Evolutionary conservation across 768 basidiomycete species (phyloP), one percentile per base, ranked within the genome.

Genomic region (Termitomyces sp.): DNA sequence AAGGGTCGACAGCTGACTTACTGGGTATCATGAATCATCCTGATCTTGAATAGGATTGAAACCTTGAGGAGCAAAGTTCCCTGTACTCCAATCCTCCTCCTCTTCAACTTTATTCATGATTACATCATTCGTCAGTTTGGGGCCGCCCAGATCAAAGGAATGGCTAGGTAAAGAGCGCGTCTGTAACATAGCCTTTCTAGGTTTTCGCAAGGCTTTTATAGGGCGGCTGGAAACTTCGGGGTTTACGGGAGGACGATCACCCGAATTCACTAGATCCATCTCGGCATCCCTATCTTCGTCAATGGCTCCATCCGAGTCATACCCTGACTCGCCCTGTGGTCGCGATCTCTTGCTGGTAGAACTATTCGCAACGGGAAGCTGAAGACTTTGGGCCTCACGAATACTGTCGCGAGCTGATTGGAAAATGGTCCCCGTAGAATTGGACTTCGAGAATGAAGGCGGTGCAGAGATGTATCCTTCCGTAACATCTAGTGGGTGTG

Each of bases 371-470:
- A 45, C 55, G 42, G 63, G 40, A 8, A 70, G 68, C 57, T 42
- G 45, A 39, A 60, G 45, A 38, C 59, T 50, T 57, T 75, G 79
- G 20, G 87, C 77, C 42, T 82, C 79, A 48, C 76, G 81, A 58
- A 86, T 73, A 11, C 77, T 82, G 69, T 88, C 86, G 57, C 81
- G 84, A 58, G 85, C 79, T 28, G 87, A 80, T 49, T 73, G 79
- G 67, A 86, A 85, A 65, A 84, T 81, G 57, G 66, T 64, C 8
- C 76, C 74, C 39, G 74, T 78, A 35, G 78, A 71, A 51, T 75
- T 68, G 57, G 80, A 67, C 66, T 75, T 79, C 63, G 74, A 70
- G 55, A 80, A 77, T 54, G 80, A 76, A 11, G 76, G 69, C 8
- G 76, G 72, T 36, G 73, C 55, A 32, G 76, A 76, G 35, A 69